These are phyloP conservation scores for Phanerochaete sordida DNA, from an alignment of 768 basidiomycete genomes.

Conservation along the genomic window DNA sequence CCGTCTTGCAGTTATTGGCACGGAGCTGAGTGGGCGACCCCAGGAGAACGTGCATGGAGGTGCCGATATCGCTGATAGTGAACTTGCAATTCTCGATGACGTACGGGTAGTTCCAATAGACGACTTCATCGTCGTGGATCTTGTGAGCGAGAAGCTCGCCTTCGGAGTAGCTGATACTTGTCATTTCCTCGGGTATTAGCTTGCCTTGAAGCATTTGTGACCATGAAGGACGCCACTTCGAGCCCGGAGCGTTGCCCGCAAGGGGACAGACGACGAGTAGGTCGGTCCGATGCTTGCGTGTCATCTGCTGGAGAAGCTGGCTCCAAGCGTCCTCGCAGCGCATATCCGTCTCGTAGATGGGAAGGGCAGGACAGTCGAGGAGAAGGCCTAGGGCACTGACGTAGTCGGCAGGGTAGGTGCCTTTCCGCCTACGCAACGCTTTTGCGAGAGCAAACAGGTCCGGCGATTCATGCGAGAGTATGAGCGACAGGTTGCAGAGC, in stretches of 20 bases:
- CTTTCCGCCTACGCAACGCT: not conserved
- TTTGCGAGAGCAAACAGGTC: not conserved
- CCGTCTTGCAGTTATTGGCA: not conserved
- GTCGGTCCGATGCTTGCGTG: not conserved
- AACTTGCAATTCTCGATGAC: not conserved
- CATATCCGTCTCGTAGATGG: not conserved
- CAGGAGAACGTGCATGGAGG: not conserved
- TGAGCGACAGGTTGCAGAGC: not conserved
- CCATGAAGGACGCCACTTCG: not conserved
- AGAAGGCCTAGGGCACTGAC: slow-evolving; percentile 1
- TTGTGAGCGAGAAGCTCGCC: not conserved
- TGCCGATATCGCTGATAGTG: not conserved
- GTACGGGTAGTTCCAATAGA: not conserved
- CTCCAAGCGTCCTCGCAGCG: not conserved
- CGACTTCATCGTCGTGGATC: not conserved
- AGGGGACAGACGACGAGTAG: not conserved
- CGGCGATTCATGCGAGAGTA: not conserved
- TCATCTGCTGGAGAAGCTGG: not conserved
- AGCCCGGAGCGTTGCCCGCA: not conserved
- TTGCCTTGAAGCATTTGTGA: not conserved
- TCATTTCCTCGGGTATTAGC: not conserved
- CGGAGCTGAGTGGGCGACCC: not conserved
- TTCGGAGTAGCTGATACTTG: not conserved
- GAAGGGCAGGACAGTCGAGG: not conserved
- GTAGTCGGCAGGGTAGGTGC: not conserved